Evolutionary conservation across 2,329 filamentous ascomycete species (phyloP), one percentile per base, ranked within the genome.

Genomic region (Fusarium begoniae): DNA sequence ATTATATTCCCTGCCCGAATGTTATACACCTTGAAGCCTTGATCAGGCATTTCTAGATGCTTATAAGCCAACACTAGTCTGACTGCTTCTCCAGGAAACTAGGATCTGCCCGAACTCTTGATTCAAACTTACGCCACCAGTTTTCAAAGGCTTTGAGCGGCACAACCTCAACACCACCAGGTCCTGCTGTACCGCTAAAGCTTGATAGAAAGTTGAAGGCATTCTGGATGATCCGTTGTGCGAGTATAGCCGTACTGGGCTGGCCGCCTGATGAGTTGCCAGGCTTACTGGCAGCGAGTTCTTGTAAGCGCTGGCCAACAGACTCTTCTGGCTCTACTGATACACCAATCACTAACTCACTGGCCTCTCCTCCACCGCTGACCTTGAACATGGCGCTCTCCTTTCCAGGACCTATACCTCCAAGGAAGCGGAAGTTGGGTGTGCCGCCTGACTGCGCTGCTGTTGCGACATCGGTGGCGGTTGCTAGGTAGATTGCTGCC

Each of bases 91-190:
- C 95, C 75, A 99, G 85, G 81, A 99, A 99, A 12, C 90, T 90
- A 0, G 96, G 96, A 84, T 99, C 96, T 73, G 90, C 88, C 77
- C 95, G 92, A 44, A 99, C 89, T 80, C 91, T 92, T 70, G 90
- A 90, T 85, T 99, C 96, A 84, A 99, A 99, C 83, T 98, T 98
- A 69, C 87, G 89, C 96, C 97, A 99, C 96, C 97, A 99, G 66
- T 97, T 94, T 84, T 97, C 93, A 81, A 99, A 99, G 10, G 93
- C 94, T 84, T 94, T 96, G 73, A 99, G 84, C n/a, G 96, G 95
- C 30, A 99, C 94, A 18, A 97, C 93, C 81, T 98, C 96, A 51
- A 93, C 89, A 1, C 93, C 93, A 5, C 86, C 88, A 32, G 85
- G 84, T 6, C 87, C 87, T 5, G 86, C 86, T 64, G 88, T 88